A percentile compares a stretch with the other conserved stretches of the same genome.
Conservation (phyloP, 2,329 filamentous ascomycete genomes). For the Alternaria sp. region DNA sequence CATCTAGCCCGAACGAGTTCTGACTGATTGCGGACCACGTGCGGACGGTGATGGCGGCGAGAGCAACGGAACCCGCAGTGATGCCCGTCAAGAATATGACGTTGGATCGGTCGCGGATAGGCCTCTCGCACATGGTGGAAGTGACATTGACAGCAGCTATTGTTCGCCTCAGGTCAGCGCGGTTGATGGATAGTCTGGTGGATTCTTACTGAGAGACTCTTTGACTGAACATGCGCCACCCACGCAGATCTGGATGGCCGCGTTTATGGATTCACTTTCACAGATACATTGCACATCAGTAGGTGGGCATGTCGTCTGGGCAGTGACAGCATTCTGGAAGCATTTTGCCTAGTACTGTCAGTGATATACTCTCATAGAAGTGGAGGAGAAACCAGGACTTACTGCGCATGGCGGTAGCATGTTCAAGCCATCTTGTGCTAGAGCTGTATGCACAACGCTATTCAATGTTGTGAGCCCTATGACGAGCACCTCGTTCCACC, state of each 20-base stretch:
- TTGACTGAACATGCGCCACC: slow-evolving; percentile 13
- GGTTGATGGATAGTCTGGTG: not conserved
- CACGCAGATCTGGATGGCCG: slow-evolving; percentile 13
- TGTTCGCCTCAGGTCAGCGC: not conserved
- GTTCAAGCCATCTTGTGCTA: not conserved
- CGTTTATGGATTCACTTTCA: not conserved
- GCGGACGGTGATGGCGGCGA: slow-evolving; percentile 41
- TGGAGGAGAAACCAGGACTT: not conserved
- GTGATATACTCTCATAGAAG: not conserved
- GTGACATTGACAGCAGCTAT: slow-evolving; percentile 49
- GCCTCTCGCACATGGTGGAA: slow-evolving; percentile 39
- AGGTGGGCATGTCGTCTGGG: slow-evolving; percentile 6
- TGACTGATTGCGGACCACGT: not conserved
- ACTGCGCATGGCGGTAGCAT: slow-evolving; percentile 4
- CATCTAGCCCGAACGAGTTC: slow-evolving; percentile 15
- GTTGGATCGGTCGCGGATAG: slow-evolving; percentile 35
- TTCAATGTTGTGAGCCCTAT: not conserved
- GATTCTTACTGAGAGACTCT: slow-evolving; percentile 14
- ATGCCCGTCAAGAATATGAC: slow-evolving; percentile 25
- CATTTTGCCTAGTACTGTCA: slow-evolving; percentile 1
- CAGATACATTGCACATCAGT: slow-evolving; percentile 18
- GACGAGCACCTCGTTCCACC: not conserved
- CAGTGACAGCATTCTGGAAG: not conserved
- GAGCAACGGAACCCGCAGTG: slow-evolving; percentile 29
- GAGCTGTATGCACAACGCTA: not conserved